Conservation (phyloP, 305 asterid genomes). For the Fraxinus angustifolia region DNA sequence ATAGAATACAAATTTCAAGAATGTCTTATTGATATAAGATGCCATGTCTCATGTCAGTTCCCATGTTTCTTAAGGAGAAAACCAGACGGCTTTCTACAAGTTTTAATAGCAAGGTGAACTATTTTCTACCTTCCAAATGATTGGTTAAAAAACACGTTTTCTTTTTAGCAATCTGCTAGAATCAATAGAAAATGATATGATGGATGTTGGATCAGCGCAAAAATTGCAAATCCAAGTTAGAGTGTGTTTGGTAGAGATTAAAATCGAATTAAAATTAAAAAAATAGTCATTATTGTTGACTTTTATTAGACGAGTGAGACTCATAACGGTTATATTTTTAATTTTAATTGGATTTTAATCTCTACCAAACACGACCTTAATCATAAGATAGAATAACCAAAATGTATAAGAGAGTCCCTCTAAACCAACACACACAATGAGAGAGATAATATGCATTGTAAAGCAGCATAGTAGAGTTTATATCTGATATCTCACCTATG, state of each 20-base stretch:
- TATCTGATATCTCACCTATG: conserved; percentile 17
- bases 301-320: too few relatives aligned
- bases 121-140: background rate
- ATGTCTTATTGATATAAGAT: background rate
- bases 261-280: too few relatives aligned
- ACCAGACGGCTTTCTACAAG: background rate
- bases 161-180: conserved; percentile 1
- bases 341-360: too few relatives aligned
- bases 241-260: too few relatives aligned
- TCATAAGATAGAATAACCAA: background rate
- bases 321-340: too few relatives aligned
- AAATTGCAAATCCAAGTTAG: background rate
- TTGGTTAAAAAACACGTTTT: background rate
- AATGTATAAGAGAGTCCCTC: background rate
- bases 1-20: background rate
- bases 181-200: conserved; percentile 12
- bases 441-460: background rate
- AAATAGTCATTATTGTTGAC: too few relatives aligned
- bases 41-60: conserved; percentile 1
- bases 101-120: background rate
- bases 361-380: background rate
- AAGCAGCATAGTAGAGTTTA: conserved; percentile 3
- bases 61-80: conserved; percentile 9
- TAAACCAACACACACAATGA: background rate
- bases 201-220: background rate